Conservation (phyloP, 805 yeast genomes). For the Saccharomycopsis guyanensis region DNA sequence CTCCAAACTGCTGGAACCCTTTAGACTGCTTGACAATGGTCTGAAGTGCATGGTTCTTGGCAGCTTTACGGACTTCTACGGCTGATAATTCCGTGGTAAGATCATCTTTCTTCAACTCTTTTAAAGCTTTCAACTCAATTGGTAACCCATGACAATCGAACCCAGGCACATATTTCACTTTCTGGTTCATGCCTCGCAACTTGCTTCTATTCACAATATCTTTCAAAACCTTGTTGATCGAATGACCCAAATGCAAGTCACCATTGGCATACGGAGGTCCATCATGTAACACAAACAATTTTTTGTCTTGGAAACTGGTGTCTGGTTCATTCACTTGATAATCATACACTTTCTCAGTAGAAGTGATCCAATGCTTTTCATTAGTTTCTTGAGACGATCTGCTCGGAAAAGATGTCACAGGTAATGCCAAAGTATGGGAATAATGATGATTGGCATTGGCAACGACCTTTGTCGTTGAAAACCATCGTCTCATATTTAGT, state of each 20-base stretch:
- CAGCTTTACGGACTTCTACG: conserved; percentile 55
- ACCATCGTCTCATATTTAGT: background rate
- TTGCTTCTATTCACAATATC: conserved; percentile 76
- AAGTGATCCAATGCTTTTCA: conserved; percentile 35
- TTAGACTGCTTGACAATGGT: conserved; percentile 57
- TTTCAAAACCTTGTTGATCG: conserved; percentile 80
- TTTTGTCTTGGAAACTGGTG: conserved; percentile 25
- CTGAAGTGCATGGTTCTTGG: conserved; percentile 58
- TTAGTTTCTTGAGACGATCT: conserved; percentile 44
- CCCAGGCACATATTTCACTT: conserved; percentile 76
- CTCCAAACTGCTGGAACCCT: conserved; percentile 63
- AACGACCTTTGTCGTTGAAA: background rate
- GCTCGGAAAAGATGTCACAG: conserved; percentile 60
- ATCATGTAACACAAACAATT: conserved; percentile 71
- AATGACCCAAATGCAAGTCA: conserved; percentile 84
- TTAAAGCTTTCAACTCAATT: conserved; percentile 80
- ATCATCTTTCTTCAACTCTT: conserved; percentile 25
- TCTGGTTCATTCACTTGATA: conserved; percentile 42
- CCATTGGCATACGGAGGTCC: conserved; percentile 99
- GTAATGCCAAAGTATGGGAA: conserved; percentile 52
- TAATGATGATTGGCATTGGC: conserved; percentile 29
- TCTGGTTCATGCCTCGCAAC: conserved; percentile 46
- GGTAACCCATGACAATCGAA: conserved; percentile 99
- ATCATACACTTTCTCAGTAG: conserved; percentile 53
- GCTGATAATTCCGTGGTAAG: conserved; percentile 33